These are phyloP conservation scores for Herpetomonas samuelpessoai DNA, from an alignment of 208 protist genomes.

Conservation along the genomic window DNA sequence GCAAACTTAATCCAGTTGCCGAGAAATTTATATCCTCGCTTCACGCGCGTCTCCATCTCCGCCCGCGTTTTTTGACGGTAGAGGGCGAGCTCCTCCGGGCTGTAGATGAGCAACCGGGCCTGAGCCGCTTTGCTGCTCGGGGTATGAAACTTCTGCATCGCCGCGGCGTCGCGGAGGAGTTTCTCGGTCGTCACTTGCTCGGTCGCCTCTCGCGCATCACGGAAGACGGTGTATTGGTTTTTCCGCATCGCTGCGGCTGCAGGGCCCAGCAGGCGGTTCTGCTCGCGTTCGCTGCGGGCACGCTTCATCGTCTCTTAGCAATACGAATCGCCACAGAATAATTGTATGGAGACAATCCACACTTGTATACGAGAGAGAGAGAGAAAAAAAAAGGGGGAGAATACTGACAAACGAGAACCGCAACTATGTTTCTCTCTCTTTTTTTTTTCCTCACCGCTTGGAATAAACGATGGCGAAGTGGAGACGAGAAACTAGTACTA, in stretches of 20 bases:
- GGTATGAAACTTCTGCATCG: constrained; percentile 87
- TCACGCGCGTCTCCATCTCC: constrained; percentile 94
- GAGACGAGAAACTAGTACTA: too few species aligned
- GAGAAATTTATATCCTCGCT: constrained; percentile 70
- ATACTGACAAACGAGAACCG: too few species aligned
- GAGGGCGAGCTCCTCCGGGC: constrained; percentile 93
- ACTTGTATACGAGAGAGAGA: constrained; percentile 2
- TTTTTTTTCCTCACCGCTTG: too few species aligned
- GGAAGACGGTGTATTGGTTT: constrained; percentile 41
- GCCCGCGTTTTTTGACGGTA: constrained; percentile 94
- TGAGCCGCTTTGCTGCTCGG: constrained; percentile 31
- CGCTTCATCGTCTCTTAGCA: constrained; percentile 52
- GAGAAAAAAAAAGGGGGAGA: too few species aligned
- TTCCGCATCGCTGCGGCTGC: constrained; percentile 73
- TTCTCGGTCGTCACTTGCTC: constrained; percentile 97
- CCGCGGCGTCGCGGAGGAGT: constrained; percentile 96
- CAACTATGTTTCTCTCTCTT: too few species aligned
- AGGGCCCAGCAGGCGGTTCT: constrained; percentile 54
- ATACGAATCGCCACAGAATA: not conserved
- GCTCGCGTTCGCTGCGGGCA: constrained; percentile 20
- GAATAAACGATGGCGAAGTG: too few species aligned
- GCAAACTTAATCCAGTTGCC: constrained; percentile 97
- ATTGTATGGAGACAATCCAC: constrained; percentile 1
- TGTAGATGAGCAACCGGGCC: constrained; percentile 95
- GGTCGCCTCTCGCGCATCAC: constrained; percentile 62